phyloP scores from a whole-genome alignment of 2,329 filamentous ascomycete genomes.

The Cercospora citrullina region DNA sequence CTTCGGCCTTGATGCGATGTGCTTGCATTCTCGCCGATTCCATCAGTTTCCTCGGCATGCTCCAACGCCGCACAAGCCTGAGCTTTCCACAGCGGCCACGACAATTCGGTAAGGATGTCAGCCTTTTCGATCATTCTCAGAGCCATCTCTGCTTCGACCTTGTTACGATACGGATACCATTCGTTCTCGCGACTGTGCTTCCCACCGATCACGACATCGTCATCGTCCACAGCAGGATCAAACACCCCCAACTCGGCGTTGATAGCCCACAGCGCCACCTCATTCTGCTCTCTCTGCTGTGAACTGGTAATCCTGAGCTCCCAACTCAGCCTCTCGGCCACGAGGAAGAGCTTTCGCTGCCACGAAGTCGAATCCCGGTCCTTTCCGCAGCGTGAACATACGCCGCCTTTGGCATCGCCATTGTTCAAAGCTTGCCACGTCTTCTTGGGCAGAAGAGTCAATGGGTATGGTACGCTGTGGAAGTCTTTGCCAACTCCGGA shows the following conservation, averaged over 20 bases:
- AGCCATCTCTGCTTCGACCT: conserved; percentile 22
- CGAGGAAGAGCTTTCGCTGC: conserved; percentile 29
- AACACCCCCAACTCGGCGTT: conserved; percentile 28
- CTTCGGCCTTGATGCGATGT: background rate
- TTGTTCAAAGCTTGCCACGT: conserved; percentile 24
- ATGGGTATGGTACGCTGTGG: conserved; percentile 25
- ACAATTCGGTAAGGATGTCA: conserved; percentile 19
- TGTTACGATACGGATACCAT: conserved; percentile 21
- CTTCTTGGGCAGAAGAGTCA: conserved; percentile 24
- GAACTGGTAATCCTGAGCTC: conserved; percentile 10
- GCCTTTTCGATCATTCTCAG: conserved; percentile 24
- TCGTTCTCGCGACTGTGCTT: conserved; percentile 20
- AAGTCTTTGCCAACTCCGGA: conserved; percentile 24
- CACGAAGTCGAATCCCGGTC: conserved; percentile 16
- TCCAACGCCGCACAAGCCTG: background rate
- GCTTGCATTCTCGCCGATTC: background rate
- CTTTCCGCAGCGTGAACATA: conserved; percentile 25
- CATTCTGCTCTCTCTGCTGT: conserved; percentile 24
- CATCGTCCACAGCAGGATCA: conserved; percentile 26
- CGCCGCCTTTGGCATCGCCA: conserved; percentile 14
- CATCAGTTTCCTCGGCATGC: background rate
- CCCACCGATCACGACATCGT: conserved; percentile 24
- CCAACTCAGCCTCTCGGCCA: conserved; percentile 28
- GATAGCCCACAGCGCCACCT: conserved; percentile 25
- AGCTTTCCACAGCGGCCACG: conserved; percentile 22